Percentiles rank a stretch among this genome's conserved stretches.
Conservation (phyloP, 148 eudicot species). For the Heliamphora exappendiculata region DNA sequence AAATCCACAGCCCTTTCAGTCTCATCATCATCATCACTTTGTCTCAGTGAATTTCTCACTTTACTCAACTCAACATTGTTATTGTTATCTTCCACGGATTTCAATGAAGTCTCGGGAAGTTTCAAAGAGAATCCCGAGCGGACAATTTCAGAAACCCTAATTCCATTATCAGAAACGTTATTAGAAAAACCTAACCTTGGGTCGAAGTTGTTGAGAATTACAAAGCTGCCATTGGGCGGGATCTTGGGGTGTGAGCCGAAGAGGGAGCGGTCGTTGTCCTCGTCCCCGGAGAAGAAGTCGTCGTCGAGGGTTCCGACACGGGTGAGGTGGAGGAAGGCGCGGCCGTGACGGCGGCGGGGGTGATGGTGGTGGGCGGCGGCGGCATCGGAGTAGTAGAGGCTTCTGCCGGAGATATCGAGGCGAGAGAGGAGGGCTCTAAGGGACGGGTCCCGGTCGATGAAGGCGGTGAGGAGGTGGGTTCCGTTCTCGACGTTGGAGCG, state of each 20-base stretch:
- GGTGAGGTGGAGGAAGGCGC: conserved; percentile 83
- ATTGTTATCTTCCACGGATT: not conserved
- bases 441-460: conserved; percentile 64
- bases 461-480: conserved; percentile 49
- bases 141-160: conserved; percentile 27
- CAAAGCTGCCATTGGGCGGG: conserved; percentile 23
- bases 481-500: conserved; percentile 64
- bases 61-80: conserved; percentile 6
- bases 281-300: conserved; percentile 82
- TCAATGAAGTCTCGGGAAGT: not conserved
- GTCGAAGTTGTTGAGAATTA: conserved; percentile 24
- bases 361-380: conserved; percentile 15
- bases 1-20: conserved; percentile 38
- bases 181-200: conserved; percentile 39
- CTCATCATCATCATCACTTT: conserved; percentile 18
- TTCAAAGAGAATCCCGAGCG: conserved; percentile 26
- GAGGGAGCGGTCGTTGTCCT: conserved; percentile 39
- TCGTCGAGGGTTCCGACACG: conserved; percentile 88
- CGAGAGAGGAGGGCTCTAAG: conserved; percentile 62
- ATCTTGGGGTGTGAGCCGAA: conserved; percentile 24
- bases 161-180: conserved; percentile 32
- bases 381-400: not conserved
- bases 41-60: not conserved
- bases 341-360: conserved; percentile 42
- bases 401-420: conserved; percentile 34